A percentile compares a stretch with the other conserved stretches of the same genome.
Evolutionary conservation across 768 basidiomycete species (phyloP).

Genomic region (Boletus reticulatus): DNA sequence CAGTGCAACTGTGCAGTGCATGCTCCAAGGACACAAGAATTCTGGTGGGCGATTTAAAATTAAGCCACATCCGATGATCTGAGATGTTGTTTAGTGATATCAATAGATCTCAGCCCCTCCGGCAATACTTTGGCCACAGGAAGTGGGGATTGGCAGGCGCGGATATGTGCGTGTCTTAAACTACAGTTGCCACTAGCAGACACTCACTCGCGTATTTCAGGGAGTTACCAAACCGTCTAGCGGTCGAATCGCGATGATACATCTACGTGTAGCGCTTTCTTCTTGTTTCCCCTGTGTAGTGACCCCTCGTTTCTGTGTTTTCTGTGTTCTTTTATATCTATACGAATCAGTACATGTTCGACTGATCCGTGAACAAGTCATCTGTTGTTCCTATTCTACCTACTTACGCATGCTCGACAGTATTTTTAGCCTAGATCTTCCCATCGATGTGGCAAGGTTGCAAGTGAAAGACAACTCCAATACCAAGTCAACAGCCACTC

Average conservation of each 20-base stretch:
- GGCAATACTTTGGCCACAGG: conserved; percentile 66
- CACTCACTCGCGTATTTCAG: conserved; percentile 12
- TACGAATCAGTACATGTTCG: conserved; percentile 14
- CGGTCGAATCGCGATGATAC: conserved; percentile 12
- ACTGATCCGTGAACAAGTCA: conserved; percentile 4
- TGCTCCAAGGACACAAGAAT: conserved; percentile 80
- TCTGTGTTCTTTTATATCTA: conserved; percentile 20
- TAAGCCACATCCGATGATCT: conserved; percentile 4
- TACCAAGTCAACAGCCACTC: no score
- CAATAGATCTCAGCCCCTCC: conserved; percentile 63
- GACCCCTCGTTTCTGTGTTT: conserved; percentile 9
- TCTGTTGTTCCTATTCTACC: conserved; percentile 3
- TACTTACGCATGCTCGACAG: conserved; percentile 4
- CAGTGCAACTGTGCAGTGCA: conserved; percentile 79
- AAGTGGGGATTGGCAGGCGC: conserved; percentile 68
- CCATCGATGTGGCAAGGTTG: neutral
- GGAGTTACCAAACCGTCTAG: conserved; percentile 32
- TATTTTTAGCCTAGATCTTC: neutral
- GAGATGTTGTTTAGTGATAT: conserved; percentile 49
- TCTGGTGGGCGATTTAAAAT: conserved; percentile 44
- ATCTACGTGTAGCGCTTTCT: conserved; percentile 26
- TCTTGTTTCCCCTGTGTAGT: conserved; percentile 29
- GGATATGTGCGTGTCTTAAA: conserved; percentile 52
- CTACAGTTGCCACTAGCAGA: neutral
- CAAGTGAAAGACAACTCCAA: no score